Evolutionary conservation across 192 early-diverging fungal species (phyloP).

Genomic region (Backusella tarrabulga): DNA sequence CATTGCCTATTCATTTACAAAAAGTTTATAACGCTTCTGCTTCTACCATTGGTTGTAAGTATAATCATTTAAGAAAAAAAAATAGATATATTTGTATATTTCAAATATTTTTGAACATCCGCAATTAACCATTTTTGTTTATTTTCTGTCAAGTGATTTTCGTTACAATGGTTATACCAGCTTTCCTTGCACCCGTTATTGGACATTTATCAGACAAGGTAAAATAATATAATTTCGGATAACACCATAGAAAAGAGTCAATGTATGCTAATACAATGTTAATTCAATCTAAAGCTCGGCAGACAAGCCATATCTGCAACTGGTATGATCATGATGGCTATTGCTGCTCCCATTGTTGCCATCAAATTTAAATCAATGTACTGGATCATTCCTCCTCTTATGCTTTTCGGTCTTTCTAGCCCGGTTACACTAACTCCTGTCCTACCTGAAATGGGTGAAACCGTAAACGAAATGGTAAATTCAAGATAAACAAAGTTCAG

Average conservation of each 20-base stretch:
- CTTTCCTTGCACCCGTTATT: constrained; percentile 54
- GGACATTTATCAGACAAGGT: constrained; percentile 52
- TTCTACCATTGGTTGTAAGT: constrained; percentile 44
- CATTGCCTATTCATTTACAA: constrained; percentile 51
- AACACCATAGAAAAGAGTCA: background rate
- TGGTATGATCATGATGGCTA: constrained; percentile 50
- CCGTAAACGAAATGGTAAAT: constrained; percentile 62
- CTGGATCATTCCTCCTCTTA: constrained; percentile 42
- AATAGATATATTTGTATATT: constrained; percentile 16
- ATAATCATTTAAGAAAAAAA: background rate
- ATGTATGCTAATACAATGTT: background rate
- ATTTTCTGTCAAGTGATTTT: constrained; percentile 47
- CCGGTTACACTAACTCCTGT: constrained; percentile 61
- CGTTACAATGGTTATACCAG: constrained; percentile 68
- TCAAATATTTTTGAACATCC: background rate
- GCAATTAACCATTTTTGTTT: constrained; percentile 11
- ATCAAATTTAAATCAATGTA: constrained; percentile 34
- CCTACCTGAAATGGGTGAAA: constrained; percentile 67
- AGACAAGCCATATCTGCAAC: constrained; percentile 42
- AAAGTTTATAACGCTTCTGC: constrained; percentile 35
- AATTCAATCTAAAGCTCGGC: constrained; percentile 28
- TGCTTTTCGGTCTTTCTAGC: constrained; percentile 52
- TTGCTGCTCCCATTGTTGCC: constrained; percentile 43
- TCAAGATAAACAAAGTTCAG: constrained; percentile 24
- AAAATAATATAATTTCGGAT: background rate